These are phyloP conservation scores for Incumbomyces lentus DNA, from an alignment of 2,329 filamentous ascomycete genomes.

Conservation along the genomic window DNA sequence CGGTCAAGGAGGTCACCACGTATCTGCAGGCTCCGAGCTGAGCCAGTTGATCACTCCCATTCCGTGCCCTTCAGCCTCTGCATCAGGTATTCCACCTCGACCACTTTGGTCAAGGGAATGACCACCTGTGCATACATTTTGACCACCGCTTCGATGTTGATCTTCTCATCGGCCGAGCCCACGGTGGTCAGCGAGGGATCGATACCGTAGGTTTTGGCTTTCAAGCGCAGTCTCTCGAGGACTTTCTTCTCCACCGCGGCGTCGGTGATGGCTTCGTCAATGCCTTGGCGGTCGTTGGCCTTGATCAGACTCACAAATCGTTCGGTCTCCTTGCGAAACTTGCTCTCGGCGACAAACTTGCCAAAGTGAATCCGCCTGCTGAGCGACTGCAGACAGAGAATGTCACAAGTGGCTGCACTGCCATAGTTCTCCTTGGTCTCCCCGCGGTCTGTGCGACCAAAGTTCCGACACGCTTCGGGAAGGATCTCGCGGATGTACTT, in stretches of 20 bases:
- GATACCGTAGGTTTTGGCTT: conserved; percentile 86
- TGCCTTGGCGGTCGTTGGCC: conserved; percentile 65
- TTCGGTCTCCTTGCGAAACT: conserved; percentile 76
- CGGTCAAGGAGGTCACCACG: conserved; percentile 64
- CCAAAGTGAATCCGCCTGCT: conserved; percentile 92
- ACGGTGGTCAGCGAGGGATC: conserved; percentile 57
- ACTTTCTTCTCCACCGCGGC: conserved; percentile 82
- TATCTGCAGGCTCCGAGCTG: conserved; percentile 51
- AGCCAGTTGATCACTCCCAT: conserved; percentile 30
- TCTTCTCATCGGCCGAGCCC: conserved; percentile 49
- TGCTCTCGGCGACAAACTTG: conserved; percentile 95
- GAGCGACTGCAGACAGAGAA: conserved; percentile 77
- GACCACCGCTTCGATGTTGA: conserved; percentile 84
- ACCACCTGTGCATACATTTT: conserved; percentile 84
- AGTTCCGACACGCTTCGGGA: conserved; percentile 69
- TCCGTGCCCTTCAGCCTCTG: conserved; percentile 58
- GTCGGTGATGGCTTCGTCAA: conserved; percentile 86
- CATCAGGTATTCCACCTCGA: conserved; percentile 98
- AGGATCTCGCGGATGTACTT: conserved; percentile 78
- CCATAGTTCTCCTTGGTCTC: conserved; percentile 93
- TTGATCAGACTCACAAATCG: conserved; percentile 74
- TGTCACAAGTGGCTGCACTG: conserved; percentile 81
- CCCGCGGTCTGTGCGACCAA: conserved; percentile 66
- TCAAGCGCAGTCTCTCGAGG: conserved; percentile 71
- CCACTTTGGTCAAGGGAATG: conserved; percentile 93